A percentile compares a stretch with the other conserved stretches of the same genome.
These are phyloP conservation scores for Pestalotiopsis sp. DNA, from an alignment of 2,329 filamentous ascomycete species.

Conservation along the genomic window DNA sequence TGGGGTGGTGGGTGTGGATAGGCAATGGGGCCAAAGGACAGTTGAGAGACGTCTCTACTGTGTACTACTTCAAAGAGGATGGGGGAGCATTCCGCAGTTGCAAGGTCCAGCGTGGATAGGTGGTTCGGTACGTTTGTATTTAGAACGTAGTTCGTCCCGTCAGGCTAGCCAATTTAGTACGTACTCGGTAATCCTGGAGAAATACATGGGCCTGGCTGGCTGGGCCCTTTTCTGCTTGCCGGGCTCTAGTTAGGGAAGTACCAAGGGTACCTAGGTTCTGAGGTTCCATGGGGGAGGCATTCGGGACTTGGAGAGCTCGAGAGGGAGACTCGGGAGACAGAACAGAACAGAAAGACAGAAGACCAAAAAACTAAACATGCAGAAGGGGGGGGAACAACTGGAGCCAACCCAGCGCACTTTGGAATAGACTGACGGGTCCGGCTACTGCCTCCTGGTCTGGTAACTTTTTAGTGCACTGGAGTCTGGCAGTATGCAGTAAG, in stretches of 20 bases:
- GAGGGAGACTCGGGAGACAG: background rate
- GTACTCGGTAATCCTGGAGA: slow-evolving; percentile 3
- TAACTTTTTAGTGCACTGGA: background rate
- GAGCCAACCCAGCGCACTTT: background rate
- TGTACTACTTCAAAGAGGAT: background rate
- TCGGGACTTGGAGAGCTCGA: background rate
- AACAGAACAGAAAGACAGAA: background rate
- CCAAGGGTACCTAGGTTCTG: background rate
- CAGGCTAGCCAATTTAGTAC: background rate
- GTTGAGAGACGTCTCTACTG: background rate
- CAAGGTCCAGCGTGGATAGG: slow-evolving; percentile 2
- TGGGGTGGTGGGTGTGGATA: background rate
- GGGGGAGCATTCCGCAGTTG: slow-evolving; percentile 1
- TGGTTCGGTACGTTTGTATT: slow-evolving; percentile 7
- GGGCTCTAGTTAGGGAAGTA: background rate
- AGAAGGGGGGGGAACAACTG: background rate
- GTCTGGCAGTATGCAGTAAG: background rate
- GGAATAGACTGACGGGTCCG: background rate
- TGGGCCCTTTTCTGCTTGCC: background rate
- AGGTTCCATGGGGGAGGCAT: background rate
- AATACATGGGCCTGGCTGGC: background rate
- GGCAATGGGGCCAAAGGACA: background rate
- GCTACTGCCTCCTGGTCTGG: background rate
- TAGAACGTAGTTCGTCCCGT: slow-evolving; percentile 1
- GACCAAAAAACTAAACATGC: background rate